Evolutionary conservation across 805 yeast genomes (phyloP).

Genomic region (Ogataea zsoltii): DNA sequence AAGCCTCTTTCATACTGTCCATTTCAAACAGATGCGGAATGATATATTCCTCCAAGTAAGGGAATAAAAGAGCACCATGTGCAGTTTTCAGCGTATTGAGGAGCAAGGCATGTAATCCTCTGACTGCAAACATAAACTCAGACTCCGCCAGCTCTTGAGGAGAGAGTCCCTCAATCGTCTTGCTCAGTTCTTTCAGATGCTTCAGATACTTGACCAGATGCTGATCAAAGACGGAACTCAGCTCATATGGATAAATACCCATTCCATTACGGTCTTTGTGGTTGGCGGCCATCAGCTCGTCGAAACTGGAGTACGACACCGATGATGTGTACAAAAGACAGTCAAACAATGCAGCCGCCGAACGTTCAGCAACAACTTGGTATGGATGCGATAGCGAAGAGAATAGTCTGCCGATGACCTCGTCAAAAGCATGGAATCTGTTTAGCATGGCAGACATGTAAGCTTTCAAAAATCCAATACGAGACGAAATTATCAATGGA

Average conservation of each 20-base stretch:
- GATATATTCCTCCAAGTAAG: slow-evolving; percentile 50
- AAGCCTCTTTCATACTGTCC: slow-evolving; percentile 73
- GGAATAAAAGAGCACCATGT: slow-evolving; percentile 52
- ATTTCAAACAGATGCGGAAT: slow-evolving; percentile 70
- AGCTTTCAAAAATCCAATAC: slow-evolving; percentile 55
- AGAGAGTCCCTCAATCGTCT: slow-evolving; percentile 32
- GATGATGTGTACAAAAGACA: slow-evolving; percentile 22
- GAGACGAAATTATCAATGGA: slow-evolving; percentile 64
- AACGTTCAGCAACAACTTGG: slow-evolving; percentile 66
- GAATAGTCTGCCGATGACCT: slow-evolving; percentile 45
- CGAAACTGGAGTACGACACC: slow-evolving; percentile 28
- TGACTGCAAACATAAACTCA: slow-evolving; percentile 60
- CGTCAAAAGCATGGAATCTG: slow-evolving; percentile 51
- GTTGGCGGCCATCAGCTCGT: slow-evolving; percentile 42
- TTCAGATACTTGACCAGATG: slow-evolving; percentile 46
- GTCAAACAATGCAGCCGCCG: slow-evolving; percentile 60
- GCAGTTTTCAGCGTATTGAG: slow-evolving; percentile 54
- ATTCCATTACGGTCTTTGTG: slow-evolving; percentile 37
- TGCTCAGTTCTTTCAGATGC: slow-evolving; percentile 40
- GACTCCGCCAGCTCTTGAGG: slow-evolving; percentile 62
- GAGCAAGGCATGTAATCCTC: slow-evolving; percentile 66
- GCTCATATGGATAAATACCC: slow-evolving; percentile 29
- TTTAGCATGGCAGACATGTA: slow-evolving; percentile 29
- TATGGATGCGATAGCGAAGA: slow-evolving; percentile 62
- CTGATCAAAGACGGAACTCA: slow-evolving; percentile 35